Conservation (phyloP, 805 yeast genomes). For the Metschnikowia reukaufii region DNA sequence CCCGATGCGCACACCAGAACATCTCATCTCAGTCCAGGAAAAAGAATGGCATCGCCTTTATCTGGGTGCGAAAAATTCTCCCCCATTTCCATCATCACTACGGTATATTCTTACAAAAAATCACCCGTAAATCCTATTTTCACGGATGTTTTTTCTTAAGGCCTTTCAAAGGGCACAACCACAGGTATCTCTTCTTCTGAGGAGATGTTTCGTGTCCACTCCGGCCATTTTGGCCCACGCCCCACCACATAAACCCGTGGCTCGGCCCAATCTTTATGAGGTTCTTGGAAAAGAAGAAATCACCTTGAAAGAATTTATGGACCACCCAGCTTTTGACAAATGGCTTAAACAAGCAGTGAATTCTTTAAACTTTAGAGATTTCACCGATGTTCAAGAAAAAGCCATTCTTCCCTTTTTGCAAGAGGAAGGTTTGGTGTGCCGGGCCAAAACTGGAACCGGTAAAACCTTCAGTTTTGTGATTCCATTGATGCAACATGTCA, state of each 20-base stretch:
- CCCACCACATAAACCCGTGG: slow-evolving; percentile 13
- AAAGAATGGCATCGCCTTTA: slow-evolving; percentile 8
- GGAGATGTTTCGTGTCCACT: slow-evolving; percentile 4
- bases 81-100: background rate
- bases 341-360: slow-evolving; percentile 16
- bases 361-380: slow-evolving; percentile 42
- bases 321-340: slow-evolving; percentile 11
- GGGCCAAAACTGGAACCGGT: slow-evolving; percentile 96
- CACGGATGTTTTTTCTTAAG: slow-evolving; percentile 8
- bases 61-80: slow-evolving; percentile 12
- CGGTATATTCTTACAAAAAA: background rate
- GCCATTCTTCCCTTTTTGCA: slow-evolving; percentile 58
- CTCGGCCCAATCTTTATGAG: slow-evolving; percentile 11
- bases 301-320: slow-evolving; percentile 16
- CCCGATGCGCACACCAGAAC: slow-evolving; percentile 3
- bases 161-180: slow-evolving; percentile 5
- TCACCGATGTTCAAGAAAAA: slow-evolving; percentile 70
- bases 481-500: slow-evolving; percentile 65
- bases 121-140: background rate
- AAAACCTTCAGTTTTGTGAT: slow-evolving; percentile 87
- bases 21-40: background rate
- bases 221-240: background rate
- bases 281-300: slow-evolving; percentile 11
- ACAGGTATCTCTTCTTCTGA: background rate
- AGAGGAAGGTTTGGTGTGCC: slow-evolving; percentile 69